Conservation (phyloP, 352 stramenopile genomes). For the Globisporangium emineosum region DNA sequence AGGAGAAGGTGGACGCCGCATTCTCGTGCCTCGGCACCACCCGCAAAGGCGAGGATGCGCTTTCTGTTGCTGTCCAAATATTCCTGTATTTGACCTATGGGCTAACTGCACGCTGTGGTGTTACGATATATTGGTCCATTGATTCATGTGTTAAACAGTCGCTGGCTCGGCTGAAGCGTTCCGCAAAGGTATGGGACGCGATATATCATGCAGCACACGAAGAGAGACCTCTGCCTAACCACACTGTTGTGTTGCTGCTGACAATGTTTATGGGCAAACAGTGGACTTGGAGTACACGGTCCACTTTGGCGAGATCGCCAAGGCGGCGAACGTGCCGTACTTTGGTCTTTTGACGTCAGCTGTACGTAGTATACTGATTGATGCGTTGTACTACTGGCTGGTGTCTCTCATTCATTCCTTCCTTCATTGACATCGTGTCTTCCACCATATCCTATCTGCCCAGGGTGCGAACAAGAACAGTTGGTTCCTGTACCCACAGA, state of each 20-base stretch:
- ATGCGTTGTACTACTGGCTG: not conserved
- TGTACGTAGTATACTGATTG: conserved; percentile 24
- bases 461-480: conserved; percentile 62
- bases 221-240: conserved; percentile 1
- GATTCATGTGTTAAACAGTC: conserved; percentile 20
- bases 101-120: too few relatives aligned
- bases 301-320: conserved; percentile 47
- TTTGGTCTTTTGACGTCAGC: conserved; percentile 61
- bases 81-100: too few relatives aligned
- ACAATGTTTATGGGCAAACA: conserved; percentile 17
- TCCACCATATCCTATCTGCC: not conserved
- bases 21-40: conserved; percentile 79
- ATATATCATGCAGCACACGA: not conserved
- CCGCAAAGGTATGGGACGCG: conserved; percentile 43
- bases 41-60: conserved; percentile 45
- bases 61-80: too few relatives aligned
- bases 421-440: not conserved
- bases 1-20: conserved; percentile 53
- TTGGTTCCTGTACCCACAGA: conserved; percentile 79
- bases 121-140: too few relatives aligned
- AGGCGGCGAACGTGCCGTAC: conserved; percentile 45
- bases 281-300: conserved; percentile 71
- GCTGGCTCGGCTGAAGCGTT: conserved; percentile 65
- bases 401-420: not conserved
- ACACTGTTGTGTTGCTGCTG: conserved; percentile 5